These are phyloP conservation scores for Botrytis elliptica DNA, from an alignment of 2,329 filamentous ascomycete species.

Conservation along the genomic window DNA sequence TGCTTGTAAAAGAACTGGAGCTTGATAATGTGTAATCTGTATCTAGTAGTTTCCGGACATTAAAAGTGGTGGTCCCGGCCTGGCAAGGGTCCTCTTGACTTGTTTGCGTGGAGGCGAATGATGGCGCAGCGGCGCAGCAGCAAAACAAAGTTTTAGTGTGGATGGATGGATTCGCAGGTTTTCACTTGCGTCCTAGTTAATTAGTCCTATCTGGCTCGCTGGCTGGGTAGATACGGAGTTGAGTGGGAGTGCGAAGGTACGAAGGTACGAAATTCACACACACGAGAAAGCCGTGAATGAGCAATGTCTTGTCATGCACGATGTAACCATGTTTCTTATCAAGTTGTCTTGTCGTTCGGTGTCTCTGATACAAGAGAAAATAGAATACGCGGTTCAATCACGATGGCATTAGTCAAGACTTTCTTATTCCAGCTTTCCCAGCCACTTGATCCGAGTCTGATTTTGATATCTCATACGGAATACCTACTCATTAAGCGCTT, in stretches of 20 bases:
- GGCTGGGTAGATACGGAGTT: neutral
- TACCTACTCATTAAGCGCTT: slow-evolving; percentile 6
- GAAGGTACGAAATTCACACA: neutral
- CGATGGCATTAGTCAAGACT: neutral
- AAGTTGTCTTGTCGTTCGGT: neutral
- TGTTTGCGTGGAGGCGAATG: slow-evolving; percentile 17
- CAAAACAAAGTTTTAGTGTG: neutral
- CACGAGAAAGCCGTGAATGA: neutral
- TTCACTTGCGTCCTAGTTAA: neutral
- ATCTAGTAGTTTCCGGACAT: slow-evolving; percentile 13
- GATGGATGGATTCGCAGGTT: neutral
- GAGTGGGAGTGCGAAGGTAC: neutral
- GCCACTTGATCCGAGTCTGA: neutral
- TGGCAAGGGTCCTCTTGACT: neutral
- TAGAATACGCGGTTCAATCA: neutral
- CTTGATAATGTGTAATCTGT: slow-evolving; percentile 6
- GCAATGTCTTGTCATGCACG: neutral
- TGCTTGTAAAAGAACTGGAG: slow-evolving; percentile 4
- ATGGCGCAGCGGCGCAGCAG: slow-evolving; percentile 9
- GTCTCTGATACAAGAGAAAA: neutral
- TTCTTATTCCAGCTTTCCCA: neutral
- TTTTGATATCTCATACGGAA: neutral
- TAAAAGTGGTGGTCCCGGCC: slow-evolving; percentile 16
- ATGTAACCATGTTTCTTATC: neutral
- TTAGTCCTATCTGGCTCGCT: too few relatives aligned